Conservation (phyloP, 257 asterid species). For the Catharanthus roseus region DNA sequence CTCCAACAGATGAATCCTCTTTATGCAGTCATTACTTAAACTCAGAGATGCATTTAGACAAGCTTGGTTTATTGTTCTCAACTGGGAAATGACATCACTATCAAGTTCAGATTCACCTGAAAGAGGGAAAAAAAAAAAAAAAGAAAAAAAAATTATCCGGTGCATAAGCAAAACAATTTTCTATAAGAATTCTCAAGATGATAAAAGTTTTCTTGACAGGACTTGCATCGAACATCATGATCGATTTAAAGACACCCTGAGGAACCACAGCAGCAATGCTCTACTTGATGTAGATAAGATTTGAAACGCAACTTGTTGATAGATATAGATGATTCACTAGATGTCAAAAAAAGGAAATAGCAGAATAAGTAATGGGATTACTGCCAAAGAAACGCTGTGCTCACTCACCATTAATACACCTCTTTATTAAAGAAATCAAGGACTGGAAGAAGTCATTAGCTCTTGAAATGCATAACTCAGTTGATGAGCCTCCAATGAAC, state of each 20-base stretch:
- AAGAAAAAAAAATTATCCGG: constrained; percentile 19
- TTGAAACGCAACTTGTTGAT: not conserved
- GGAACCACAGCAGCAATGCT: not conserved
- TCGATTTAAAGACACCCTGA: no score
- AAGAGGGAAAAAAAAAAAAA: constrained; percentile 15
- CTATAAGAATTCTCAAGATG: constrained; percentile 12
- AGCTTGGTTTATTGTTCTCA: constrained; percentile 53
- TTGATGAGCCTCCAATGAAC: constrained; percentile 70
- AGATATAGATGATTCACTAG: not conserved
- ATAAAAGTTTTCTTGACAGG: not conserved
- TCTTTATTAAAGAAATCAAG: constrained; percentile 44
- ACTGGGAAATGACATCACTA: constrained; percentile 36
- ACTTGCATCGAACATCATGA: not conserved
- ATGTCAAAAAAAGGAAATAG: not conserved
- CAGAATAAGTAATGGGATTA: not conserved
- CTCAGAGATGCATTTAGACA: constrained; percentile 58
- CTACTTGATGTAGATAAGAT: not conserved
- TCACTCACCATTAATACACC: constrained; percentile 55
- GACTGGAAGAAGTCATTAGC: constrained; percentile 55
- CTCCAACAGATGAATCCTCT: constrained; percentile 62
- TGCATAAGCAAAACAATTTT: constrained; percentile 12
- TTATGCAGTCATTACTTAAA: constrained; percentile 51
- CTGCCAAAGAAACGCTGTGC: constrained; percentile 21
- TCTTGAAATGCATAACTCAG: constrained; percentile 53
- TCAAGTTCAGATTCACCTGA: constrained; percentile 59